A percentile compares a stretch with the other conserved stretches of the same genome.
phyloP scores from a whole-genome alignment of 345 rosid genomes.

The Psidium guajava region DNA sequence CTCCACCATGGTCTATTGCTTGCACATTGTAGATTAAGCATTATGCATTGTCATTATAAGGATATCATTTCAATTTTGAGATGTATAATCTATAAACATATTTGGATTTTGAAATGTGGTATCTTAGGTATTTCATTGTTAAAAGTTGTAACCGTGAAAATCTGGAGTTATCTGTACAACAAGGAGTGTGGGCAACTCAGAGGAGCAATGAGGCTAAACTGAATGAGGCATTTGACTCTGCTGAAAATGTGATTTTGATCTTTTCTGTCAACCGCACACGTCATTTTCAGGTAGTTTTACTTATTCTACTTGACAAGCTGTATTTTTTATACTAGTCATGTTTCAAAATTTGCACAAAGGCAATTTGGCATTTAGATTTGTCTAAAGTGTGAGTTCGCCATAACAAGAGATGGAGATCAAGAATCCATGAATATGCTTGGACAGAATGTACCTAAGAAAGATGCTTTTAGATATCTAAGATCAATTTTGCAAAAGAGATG shows the following conservation, averaged over 20 bases:
- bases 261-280: conserved; percentile 96
- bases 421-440: too few relatives aligned
- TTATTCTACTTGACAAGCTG: conserved; percentile 3
- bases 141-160: conserved; percentile 96
- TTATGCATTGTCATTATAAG: not conserved
- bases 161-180: conserved; percentile 94
- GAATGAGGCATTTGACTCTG: conserved; percentile 90
- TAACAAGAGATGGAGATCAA: too few relatives aligned
- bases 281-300: conserved; percentile 78
- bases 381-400: not conserved
- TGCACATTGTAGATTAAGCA: not conserved
- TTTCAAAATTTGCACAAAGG: not conserved
- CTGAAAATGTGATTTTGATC: conserved; percentile 82
- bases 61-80: not conserved
- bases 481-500: too few relatives aligned
- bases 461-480: too few relatives aligned
- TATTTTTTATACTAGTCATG: not conserved
- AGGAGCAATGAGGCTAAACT: conserved; percentile 97
- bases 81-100: not conserved
- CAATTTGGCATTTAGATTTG: not conserved
- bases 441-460: too few relatives aligned
- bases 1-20: not conserved
- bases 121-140: conserved; percentile 86
- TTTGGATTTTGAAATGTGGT: conserved; percentile 8
- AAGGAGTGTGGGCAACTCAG: conserved; percentile 99